Conservation (phyloP, 768 basidiomycete species). For the Ramaria rubella region DNA sequence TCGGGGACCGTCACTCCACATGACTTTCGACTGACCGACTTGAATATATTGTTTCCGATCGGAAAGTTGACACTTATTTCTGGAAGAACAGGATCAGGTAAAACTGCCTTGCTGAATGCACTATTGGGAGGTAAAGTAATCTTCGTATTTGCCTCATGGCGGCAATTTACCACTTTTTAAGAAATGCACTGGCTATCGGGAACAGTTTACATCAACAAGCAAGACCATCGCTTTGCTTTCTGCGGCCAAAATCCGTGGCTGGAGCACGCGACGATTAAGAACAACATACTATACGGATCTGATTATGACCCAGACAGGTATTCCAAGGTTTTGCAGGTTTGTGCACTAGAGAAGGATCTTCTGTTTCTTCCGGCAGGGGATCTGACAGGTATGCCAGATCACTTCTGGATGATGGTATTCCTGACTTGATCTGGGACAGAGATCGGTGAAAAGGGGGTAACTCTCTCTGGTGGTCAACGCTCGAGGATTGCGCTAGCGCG, state of each 20-base stretch:
- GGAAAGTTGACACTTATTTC: constrained; percentile 54
- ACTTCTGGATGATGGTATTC: background rate
- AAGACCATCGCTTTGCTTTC: constrained; percentile 56
- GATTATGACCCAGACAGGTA: constrained; percentile 59
- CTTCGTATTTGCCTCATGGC: background rate
- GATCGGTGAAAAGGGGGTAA: constrained; percentile 78
- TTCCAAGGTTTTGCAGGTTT: constrained; percentile 60
- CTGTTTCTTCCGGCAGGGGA: constrained; percentile 70
- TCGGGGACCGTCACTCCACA: constrained; percentile 23
- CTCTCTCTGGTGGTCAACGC: constrained; percentile 66
- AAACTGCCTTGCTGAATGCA: constrained; percentile 56
- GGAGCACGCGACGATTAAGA: constrained; percentile 73
- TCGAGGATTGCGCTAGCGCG: constrained; percentile 73
- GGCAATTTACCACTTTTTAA: constrained; percentile 22
- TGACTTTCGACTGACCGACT: constrained; percentile 47
- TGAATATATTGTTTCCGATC: constrained; percentile 51
- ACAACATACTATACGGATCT: constrained; percentile 74
- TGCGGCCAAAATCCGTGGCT: constrained; percentile 69
- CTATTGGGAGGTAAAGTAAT: constrained; percentile 52
- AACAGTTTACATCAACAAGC: constrained; percentile 47
- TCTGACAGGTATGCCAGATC: constrained; percentile 47
- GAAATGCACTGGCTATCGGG: constrained; percentile 58
- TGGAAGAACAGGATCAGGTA: constrained; percentile 65
- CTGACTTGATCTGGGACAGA: constrained; percentile 30
- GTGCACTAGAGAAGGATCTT: constrained; percentile 67